Base-by-base conservation (phyloP, 1,284 basidiomycete genomes). In the Mycena citricolor region DNA sequence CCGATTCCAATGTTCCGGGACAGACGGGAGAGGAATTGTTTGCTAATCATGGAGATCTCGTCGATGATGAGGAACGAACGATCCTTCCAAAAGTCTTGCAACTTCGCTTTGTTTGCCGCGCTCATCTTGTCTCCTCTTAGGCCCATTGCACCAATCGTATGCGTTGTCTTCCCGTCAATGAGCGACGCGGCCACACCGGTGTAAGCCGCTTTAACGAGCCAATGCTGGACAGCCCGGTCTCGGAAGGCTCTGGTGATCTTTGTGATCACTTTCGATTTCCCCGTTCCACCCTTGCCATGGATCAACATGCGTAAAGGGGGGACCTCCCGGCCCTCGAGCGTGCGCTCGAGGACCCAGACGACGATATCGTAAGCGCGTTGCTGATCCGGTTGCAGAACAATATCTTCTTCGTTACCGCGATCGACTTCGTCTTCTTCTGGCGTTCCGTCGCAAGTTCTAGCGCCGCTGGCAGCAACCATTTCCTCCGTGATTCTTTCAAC, bases 261-360 rank as follows among this genome's bases (percentile, higher is more conserved):
- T 39, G 64, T 60, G 12, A 68, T 66, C 0, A 65, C 63, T 19
- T 54, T 58, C 0, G 64, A 69, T 43, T 69, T 69, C 0, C 66
- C 67, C 1, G 62, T 65, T 0, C 67, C 64, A 1, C 66, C 66
- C 47, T 67, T 64, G 2, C 66, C 66, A 11, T 57, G 48, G 4
- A 68, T 48, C 1, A 61, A 13, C 65, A 68, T 63, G 2, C 52
- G 49, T 4, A 69, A 44, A 5, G 54, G 63, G 4, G 47, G 50
- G 2, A 54, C 53, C 0, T 52, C 29, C 1, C 35, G 23, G 0
- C 58, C 59, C 1, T 32, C 33, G 2, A 64, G 21, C 1, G 50
- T 66, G 4, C 33, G 8, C 7, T 38, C 43, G 5, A 45, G 12
- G 30, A 39, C 36, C 35, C 43, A 39, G 5, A 32, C 20, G 22